These are phyloP conservation scores for Cladophialophora bantiana DNA, from an alignment of 2,329 filamentous ascomycete genomes.

Conservation along the genomic window DNA sequence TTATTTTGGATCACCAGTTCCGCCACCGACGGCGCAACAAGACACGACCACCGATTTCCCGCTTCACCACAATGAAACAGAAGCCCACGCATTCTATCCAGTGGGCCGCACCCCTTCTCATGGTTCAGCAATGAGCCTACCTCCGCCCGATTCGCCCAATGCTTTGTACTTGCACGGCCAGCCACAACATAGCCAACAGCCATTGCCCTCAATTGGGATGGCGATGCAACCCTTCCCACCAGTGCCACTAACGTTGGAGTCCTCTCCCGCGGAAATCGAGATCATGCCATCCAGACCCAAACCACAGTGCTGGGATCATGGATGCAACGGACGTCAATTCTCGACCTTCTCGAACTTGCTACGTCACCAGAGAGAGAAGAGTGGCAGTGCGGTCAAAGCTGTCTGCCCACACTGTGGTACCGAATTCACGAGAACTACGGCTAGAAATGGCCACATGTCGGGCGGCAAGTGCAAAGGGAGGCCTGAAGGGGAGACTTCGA, in stretches of 20 bases:
- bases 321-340: slow-evolving; percentile 93
- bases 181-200: slow-evolving; percentile 22
- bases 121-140: slow-evolving; percentile 29
- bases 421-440: slow-evolving; percentile 88
- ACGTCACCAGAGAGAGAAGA: slow-evolving; percentile 92
- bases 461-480: slow-evolving; percentile 89
- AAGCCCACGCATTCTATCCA: slow-evolving; percentile 26
- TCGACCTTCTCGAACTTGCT: slow-evolving; percentile 95
- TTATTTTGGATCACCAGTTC: slow-evolving; percentile 22
- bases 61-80: slow-evolving; percentile 21
- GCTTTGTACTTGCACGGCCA: slow-evolving; percentile 27
- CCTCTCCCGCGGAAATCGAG: slow-evolving; percentile 35
- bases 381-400: slow-evolving; percentile 86
- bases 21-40: slow-evolving; percentile 20
- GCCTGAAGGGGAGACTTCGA: slow-evolving; percentile 31
- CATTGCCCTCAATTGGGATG: slow-evolving; percentile 30
- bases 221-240: slow-evolving; percentile 33
- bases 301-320: slow-evolving; percentile 96
- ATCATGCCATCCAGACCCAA: slow-evolving; percentile 69
- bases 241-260: slow-evolving; percentile 35
- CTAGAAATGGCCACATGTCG: slow-evolving; percentile 82
- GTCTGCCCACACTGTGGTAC: slow-evolving; percentile 90
- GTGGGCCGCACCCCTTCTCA: slow-evolving; percentile 29
- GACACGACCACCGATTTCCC: slow-evolving; percentile 13
- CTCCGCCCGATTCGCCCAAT: slow-evolving; percentile 26